Base-by-base conservation (phyloP, 2,329 filamentous ascomycete genomes). In the Sphaerulina populicola region DNA sequence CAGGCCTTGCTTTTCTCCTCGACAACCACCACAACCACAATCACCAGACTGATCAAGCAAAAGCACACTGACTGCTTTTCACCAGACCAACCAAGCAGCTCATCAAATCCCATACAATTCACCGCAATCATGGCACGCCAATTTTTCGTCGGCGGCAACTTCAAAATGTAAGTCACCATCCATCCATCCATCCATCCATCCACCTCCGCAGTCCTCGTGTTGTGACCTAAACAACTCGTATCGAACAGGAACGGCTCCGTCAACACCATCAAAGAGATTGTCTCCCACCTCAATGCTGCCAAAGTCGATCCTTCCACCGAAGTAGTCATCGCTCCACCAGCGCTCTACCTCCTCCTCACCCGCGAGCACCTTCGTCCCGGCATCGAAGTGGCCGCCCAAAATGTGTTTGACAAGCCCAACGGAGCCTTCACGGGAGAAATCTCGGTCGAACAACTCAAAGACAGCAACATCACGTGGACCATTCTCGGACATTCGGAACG, bases 341-440 rank as follows among this genome's bases (percentile, higher is more conserved):
- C 88, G 53, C 79, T 97, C 68, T 97, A 95, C 79, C 88, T 98
- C 64, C 80, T 88, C 67, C 82, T 90, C 60, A 82, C 89, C 67
- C 88, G 88, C 65, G 83, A 93, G 70, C 78, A 83, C 67, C 80
- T 91, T 65, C 81, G 83, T 69, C 68, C 79, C 63, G 82, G 83
- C 60, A 77, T 98, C 69, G 85, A 87, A 67, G 86, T 98, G 58
- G 86, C 91, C 52, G 85, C 93, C 52, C 93, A 98, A 77, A 98
- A 98, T 74, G 88, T 97, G 72, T 97, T 82, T 74, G 87, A 97
- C 62, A 63, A 65, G 60, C 88, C 89, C 70, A 89, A 93, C 72
- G 93, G 93, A 64, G 93, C 93, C 64, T 97, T 86, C 79, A 98
- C 93, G 33, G 93, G 93, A 67, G 93, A 98, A 77, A 93, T 96